Percentiles rank a stretch among this genome's conserved stretches.
Evolutionary conservation across 129 eudicot genomes (phyloP).

Genomic region (Escallonia herrerae): DNA sequence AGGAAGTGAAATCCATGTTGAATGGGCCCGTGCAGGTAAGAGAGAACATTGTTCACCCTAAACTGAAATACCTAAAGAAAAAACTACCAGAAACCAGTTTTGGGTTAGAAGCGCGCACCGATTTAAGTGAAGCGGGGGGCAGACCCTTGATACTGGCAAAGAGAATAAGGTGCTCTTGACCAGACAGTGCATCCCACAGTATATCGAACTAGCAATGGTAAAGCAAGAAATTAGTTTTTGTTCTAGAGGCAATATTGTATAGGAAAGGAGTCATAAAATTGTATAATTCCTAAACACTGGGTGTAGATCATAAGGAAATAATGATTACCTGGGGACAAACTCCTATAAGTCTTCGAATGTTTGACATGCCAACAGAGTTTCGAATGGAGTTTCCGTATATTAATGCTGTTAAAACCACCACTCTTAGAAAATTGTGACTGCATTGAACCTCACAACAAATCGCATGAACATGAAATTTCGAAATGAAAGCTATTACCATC

Average conservation of each 20-base stretch:
- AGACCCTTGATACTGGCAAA: constrained; percentile 94
- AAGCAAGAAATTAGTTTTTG: constrained; percentile 11
- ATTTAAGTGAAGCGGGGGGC: constrained; percentile 43
- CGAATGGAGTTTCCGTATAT: constrained; percentile 76
- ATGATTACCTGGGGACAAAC: constrained; percentile 83
- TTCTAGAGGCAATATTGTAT: constrained; percentile 1
- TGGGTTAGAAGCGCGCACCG: constrained; percentile 29
- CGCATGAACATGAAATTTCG: constrained; percentile 1
- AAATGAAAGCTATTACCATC: constrained; percentile 55
- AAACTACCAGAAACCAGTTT: background rate
- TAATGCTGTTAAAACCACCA: constrained; percentile 45
- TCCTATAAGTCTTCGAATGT: constrained; percentile 82
- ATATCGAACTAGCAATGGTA: constrained; percentile 65
- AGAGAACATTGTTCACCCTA: constrained; percentile 3
- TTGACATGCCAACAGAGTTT: constrained; percentile 86
- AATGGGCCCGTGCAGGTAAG: background rate
- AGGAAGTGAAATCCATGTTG: too few relatives aligned
- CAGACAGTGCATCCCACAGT: constrained; percentile 88
- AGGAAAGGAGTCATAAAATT: background rate
- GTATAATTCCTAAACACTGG: background rate
- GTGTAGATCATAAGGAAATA: constrained; percentile 3
- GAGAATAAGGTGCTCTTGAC: constrained; percentile 85
- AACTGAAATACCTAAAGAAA: background rate
- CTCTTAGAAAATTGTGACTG: background rate
- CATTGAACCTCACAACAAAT: background rate